Evolutionary conservation across 2,329 filamentous ascomycete genomes (phyloP).

Genomic region (Thermochaetoides dissita): DNA sequence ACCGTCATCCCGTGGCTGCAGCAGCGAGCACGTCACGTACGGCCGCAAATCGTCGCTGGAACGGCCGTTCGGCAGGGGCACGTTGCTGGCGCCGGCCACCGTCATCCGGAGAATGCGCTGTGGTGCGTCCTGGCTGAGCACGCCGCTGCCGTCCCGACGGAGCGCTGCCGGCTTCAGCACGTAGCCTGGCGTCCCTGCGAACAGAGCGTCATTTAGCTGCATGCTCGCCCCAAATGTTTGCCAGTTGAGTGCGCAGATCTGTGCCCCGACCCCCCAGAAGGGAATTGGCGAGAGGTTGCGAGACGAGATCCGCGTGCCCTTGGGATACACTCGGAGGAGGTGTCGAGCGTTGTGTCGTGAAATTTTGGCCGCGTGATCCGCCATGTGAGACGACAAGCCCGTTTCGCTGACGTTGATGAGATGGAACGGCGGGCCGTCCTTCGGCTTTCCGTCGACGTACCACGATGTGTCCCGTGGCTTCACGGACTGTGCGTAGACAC

Average conservation of each 20-base stretch:
- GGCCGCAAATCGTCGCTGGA: conserved; percentile 42
- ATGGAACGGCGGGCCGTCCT: conserved; percentile 49
- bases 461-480: conserved; percentile 54
- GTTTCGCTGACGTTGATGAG: conserved; percentile 57
- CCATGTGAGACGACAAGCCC: conserved; percentile 37
- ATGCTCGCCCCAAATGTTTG: conserved; percentile 52
- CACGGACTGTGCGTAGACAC: conserved; percentile 56
- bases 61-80: conserved; percentile 39
- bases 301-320: conserved; percentile 54
- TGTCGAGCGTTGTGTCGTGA: conserved; percentile 47
- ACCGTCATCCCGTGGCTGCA: conserved; percentile 38
- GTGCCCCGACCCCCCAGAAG: conserved; percentile 54
- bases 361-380: conserved; percentile 29
- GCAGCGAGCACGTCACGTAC: conserved; percentile 51
- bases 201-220: conserved; percentile 56
- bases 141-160: conserved; percentile 30
- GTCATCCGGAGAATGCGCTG: conserved; percentile 35
- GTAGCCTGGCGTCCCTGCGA: conserved; percentile 50
- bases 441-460: conserved; percentile 33
- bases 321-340: conserved; percentile 58
- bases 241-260: conserved; percentile 58
- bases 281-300: conserved; percentile 47
- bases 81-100: conserved; percentile 47
- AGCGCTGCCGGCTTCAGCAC: conserved; percentile 50
- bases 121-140: background rate